Evolutionary conservation across 1,284 basidiomycete species (phyloP), one percentile per base, ranked within the genome.

Genomic region (Melanopsichium pennsylvanicum): DNA sequence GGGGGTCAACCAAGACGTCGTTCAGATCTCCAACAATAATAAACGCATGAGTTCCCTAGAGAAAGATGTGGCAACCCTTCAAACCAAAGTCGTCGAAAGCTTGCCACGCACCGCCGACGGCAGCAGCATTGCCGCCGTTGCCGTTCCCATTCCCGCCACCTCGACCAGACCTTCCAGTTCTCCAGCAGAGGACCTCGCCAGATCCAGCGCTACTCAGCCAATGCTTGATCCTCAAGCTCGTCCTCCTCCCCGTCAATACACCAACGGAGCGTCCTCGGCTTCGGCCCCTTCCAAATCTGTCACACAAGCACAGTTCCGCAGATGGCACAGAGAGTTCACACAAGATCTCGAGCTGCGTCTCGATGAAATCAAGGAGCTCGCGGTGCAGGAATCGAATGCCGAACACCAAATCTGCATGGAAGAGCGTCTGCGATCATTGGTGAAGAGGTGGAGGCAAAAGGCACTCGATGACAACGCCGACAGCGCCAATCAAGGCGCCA

Each of bases 1-100:
- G 34, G 51, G 60, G 19, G 8, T 66, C 35, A 47, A 66, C 47
- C 54, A 55, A 27, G 62, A 66, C 47, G 56, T 60, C n/a, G 8
- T 5, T 5, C 46, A 59, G 23, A 54, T 66, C 47, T 26, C 5
- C 12, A 43, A 59, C 38, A 37, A 50, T 12, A 26, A 13, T 6
- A 26, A 47, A 16, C 47, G 56, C 35, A 39, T 66, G 39, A 36
- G 27, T 10, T 16, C 25, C 2, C 33, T 59, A 18, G 46, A 59
- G 32, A 29, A 38, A 12, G 31, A 45, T 1, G 5, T 50, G 10
- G 41, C 22, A 16, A 7, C 34, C 6, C 5, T 45, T 12, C 34
- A 46, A 15, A 26, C 42, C 21, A 42, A 38, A 13, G 21, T 27
- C 7, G 32, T 25, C 9, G 36, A 38, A 13, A 18, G n/a, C n/a